phyloP scores from a whole-genome alignment of 495 filamentous ascomycete species.

The Acidiella bohemica region DNA sequence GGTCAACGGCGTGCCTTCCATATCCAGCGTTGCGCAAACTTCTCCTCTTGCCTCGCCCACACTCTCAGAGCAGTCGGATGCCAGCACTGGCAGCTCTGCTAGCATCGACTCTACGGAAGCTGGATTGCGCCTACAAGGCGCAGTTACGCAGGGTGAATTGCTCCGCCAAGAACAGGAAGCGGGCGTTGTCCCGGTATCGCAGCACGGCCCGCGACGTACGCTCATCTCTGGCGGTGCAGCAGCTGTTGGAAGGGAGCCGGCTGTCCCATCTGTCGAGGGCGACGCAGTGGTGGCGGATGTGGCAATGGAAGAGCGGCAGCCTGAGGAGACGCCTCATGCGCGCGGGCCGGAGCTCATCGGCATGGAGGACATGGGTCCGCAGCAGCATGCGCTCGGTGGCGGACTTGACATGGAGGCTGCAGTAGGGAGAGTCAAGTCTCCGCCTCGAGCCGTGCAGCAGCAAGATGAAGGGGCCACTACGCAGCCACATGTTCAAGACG shows the following conservation, averaged over 20 bases:
- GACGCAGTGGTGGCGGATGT: background rate
- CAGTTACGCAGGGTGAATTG: slow-evolving; percentile 63
- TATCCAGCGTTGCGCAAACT: slow-evolving; percentile 7
- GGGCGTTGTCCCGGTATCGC: slow-evolving; percentile 45
- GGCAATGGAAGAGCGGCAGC: background rate
- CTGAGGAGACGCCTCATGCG: slow-evolving; percentile 58
- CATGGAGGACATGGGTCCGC: slow-evolving; percentile 74
- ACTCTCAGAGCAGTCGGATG: slow-evolving; percentile 20
- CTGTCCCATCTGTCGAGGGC: background rate
- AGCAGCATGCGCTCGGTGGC: slow-evolving; percentile 29
- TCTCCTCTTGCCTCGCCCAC: slow-evolving; percentile 18
- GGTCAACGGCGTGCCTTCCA: slow-evolving; percentile 42
- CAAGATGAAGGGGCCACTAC: background rate
- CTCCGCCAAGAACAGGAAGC: slow-evolving; percentile 67
- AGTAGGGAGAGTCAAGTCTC: slow-evolving; percentile 18
- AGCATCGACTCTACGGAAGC: slow-evolving; percentile 15
- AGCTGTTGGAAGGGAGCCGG: slow-evolving; percentile 11
- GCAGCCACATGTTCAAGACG: background rate
- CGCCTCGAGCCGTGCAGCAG: background rate
- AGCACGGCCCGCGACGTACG: slow-evolving; percentile 25
- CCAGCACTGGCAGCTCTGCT: slow-evolving; percentile 9
- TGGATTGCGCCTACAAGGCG: slow-evolving; percentile 32
- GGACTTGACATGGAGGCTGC: slow-evolving; percentile 31
- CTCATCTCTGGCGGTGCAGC: slow-evolving; percentile 15
- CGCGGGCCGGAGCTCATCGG: slow-evolving; percentile 72